Evolutionary conservation across 257 asterid species (phyloP).

Genomic region (Solanum lycopersicoides): DNA sequence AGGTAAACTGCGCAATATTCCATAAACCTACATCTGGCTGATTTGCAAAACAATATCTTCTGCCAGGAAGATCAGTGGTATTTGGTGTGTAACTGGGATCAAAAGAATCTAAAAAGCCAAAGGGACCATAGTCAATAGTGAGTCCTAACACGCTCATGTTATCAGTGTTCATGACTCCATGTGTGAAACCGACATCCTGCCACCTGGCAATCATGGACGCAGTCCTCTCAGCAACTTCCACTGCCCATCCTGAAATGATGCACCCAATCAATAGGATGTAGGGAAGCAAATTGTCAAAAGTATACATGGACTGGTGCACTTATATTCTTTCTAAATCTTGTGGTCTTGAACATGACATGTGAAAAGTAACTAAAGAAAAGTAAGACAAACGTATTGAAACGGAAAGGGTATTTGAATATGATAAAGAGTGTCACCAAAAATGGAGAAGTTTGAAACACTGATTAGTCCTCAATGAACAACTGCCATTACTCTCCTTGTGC

Average conservation of each 20-base stretch:
- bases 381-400: neutral
- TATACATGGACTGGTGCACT: neutral
- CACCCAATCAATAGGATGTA: neutral
- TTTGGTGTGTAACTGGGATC: slow-evolving; percentile 97
- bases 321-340: neutral
- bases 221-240: slow-evolving; percentile 89
- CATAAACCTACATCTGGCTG: slow-evolving; percentile 97
- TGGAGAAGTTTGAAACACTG: neutral
- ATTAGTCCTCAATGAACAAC: neutral
- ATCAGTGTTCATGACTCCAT: slow-evolving; percentile 95
- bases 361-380: neutral
- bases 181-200: slow-evolving; percentile 99
- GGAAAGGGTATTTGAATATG: neutral
- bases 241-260: slow-evolving; percentile 80
- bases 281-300: neutral
- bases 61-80: slow-evolving; percentile 98
- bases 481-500: neutral
- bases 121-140: slow-evolving; percentile 96
- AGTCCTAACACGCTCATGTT: slow-evolving; percentile 95
- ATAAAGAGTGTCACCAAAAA: neutral
- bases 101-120: slow-evolving; percentile 94
- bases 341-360: neutral
- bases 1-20: slow-evolving; percentile 82
- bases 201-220: slow-evolving; percentile 85
- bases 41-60: slow-evolving; percentile 95